These are phyloP conservation scores for Pholiota molesta DNA, from an alignment of 768 basidiomycete species.

Conservation along the genomic window DNA sequence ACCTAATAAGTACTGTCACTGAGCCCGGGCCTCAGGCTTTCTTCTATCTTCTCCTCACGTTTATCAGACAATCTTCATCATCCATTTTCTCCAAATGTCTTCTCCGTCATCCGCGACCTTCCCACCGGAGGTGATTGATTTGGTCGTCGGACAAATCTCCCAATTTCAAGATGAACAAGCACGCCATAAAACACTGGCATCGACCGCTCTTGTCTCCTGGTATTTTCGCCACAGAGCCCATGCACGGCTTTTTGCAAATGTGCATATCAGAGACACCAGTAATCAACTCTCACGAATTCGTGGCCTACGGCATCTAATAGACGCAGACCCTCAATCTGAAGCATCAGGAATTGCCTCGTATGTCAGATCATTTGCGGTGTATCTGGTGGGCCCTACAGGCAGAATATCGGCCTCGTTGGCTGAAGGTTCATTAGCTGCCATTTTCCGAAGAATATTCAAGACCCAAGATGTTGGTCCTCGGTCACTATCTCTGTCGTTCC, in stretches of 20 bases:
- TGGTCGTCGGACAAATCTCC: conserved; percentile 18
- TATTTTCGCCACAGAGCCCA: conserved; percentile 21
- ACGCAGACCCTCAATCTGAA: conserved; percentile 16
- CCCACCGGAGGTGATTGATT: conserved; percentile 20
- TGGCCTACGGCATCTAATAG: conserved; percentile 15
- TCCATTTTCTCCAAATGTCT: not conserved
- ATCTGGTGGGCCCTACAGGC: conserved; percentile 14
- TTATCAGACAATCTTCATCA: not conserved
- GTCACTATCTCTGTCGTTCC: conserved; percentile 19
- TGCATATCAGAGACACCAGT: conserved; percentile 14
- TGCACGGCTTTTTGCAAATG: conserved; percentile 17
- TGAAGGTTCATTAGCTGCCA: conserved; percentile 16
- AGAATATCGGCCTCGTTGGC: conserved; percentile 18
- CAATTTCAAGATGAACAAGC: conserved; percentile 12
- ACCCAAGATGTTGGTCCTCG: conserved; percentile 16
- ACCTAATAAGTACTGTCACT: too few species aligned
- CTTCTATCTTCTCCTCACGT: not conserved
- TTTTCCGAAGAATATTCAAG: conserved; percentile 18
- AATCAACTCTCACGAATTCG: not conserved
- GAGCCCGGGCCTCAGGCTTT: too few species aligned
- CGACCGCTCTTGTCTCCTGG: conserved; percentile 20
- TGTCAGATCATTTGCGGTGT: conserved; percentile 15
- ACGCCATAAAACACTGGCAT: conserved; percentile 12
- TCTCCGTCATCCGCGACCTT: not conserved
- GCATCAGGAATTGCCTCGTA: conserved; percentile 20